Conservation (phyloP, 345 rosid species). For the Streptanthus diversifolius region DNA sequence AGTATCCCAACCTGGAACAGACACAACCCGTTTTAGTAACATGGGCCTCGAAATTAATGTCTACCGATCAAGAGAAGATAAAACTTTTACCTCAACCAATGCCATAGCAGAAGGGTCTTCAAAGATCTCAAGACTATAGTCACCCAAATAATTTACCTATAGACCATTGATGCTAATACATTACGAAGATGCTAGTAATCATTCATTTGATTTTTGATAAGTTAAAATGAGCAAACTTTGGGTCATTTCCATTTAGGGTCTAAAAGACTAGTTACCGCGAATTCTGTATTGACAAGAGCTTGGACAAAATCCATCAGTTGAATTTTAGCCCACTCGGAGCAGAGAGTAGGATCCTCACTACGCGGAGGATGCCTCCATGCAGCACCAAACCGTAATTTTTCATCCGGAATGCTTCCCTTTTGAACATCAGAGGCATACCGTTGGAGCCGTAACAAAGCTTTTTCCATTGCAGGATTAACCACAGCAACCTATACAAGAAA, state of each 20-base stretch:
- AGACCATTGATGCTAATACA: neutral
- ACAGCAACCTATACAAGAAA: conserved; percentile 51
- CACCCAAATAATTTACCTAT: conserved; percentile 82
- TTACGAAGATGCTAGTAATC: neutral
- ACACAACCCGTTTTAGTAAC: neutral
- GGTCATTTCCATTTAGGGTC: neutral
- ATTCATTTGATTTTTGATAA: neutral
- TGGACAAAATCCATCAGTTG: conserved; percentile 92
- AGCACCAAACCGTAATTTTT: conserved; percentile 76
- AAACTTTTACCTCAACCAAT: conserved; percentile 58
- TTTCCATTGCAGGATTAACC: conserved; percentile 94
- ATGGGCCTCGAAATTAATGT: neutral
- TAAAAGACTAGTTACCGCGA: conserved; percentile 52
- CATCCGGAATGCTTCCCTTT: conserved; percentile 58
- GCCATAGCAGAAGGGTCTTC: conserved; percentile 91
- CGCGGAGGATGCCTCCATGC: conserved; percentile 92
- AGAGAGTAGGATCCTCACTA: conserved; percentile 37
- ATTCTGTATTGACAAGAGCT: conserved; percentile 62
- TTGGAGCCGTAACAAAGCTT: conserved; percentile 58
- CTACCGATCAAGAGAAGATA: neutral
- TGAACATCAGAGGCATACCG: conserved; percentile 67
- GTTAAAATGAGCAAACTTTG: neutral
- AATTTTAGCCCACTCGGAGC: conserved; percentile 75
- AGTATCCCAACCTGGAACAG: conserved; percentile 76
- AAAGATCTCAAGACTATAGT: conserved; percentile 77